Conservation (phyloP, 2,329 filamentous ascomycete species). For the Domatiomyces globalis region DNA sequence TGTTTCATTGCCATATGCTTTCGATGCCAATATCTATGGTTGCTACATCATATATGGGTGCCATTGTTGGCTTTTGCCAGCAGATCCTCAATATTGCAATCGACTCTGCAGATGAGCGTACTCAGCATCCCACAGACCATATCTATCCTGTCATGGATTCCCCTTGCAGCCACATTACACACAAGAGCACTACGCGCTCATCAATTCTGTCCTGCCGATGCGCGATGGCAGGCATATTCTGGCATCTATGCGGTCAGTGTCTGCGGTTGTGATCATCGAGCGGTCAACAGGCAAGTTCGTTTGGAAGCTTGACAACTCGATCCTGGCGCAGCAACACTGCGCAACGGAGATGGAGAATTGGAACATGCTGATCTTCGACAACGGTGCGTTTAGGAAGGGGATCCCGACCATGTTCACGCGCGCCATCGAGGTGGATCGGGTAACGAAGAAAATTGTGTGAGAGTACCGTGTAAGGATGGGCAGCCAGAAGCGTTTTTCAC, state of each 20-base stretch:
- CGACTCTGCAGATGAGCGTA: slow-evolving; percentile 31
- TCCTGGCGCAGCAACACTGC: slow-evolving; percentile 33
- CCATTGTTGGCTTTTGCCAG: slow-evolving; percentile 31
- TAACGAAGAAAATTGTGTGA: slow-evolving; percentile 31
- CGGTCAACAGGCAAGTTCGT: slow-evolving; percentile 28
- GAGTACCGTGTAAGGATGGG: slow-evolving; percentile 30
- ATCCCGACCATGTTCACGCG: slow-evolving; percentile 31
- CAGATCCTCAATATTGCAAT: slow-evolving; percentile 30
- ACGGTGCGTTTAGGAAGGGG: slow-evolving; percentile 30
- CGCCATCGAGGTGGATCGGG: slow-evolving; percentile 28
- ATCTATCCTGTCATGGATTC: slow-evolving; percentile 36
- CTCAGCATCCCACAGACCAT: slow-evolving; percentile 32
- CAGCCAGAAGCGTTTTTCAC: slow-evolving; percentile 31
- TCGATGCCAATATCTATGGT: neutral
- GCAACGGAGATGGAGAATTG: slow-evolving; percentile 30
- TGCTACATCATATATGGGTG: slow-evolving; percentile 19
- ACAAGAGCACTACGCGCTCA: slow-evolving; percentile 33
- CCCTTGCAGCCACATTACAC: slow-evolving; percentile 29
- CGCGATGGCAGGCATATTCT: slow-evolving; percentile 29
- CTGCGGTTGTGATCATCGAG: slow-evolving; percentile 31
- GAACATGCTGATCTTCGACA: slow-evolving; percentile 35
- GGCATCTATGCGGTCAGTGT: slow-evolving; percentile 30
- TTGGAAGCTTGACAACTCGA: slow-evolving; percentile 29
- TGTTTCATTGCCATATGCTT: slow-evolving; percentile 9
- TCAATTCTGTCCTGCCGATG: slow-evolving; percentile 30